phyloP scores from a whole-genome alignment of 768 basidiomycete genomes.

The Fomitopsis serialis region DNA sequence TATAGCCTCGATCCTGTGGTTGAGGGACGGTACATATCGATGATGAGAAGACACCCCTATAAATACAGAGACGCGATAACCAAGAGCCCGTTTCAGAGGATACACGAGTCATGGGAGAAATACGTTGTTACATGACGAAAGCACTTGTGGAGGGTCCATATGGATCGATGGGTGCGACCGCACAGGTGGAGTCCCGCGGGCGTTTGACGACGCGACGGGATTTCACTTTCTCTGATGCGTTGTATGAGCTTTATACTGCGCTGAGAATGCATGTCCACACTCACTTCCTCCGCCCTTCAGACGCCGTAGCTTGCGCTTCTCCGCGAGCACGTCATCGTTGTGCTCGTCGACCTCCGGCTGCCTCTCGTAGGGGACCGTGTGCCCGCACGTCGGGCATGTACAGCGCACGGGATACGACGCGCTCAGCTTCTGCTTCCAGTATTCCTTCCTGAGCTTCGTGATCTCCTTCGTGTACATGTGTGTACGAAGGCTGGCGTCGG shows the following conservation, averaged over 20 bases:
- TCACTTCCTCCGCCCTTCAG: not conserved
- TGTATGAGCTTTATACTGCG: not conserved
- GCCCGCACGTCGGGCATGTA: constrained; percentile 6
- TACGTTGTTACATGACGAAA: not conserved
- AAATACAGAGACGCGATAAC: too few species aligned
- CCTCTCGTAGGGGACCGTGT: not conserved
- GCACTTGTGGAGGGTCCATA: constrained; percentile 6
- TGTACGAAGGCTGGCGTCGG: not conserved
- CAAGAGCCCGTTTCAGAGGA: too few species aligned
- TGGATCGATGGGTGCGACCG: not conserved
- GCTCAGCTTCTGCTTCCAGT: constrained; percentile 4
- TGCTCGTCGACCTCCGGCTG: not conserved
- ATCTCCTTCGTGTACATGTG: constrained; percentile 4
- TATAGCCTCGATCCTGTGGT: too few species aligned
- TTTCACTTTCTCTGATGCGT: not conserved
- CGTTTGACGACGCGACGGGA: not conserved
- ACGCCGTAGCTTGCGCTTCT: not conserved
- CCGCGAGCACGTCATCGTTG: not conserved
- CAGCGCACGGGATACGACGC: not conserved
- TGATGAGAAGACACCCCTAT: too few species aligned
- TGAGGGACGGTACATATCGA: too few species aligned
- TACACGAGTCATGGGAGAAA: too few species aligned
- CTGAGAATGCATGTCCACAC: not conserved
- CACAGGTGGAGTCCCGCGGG: not conserved
- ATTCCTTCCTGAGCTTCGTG: constrained; percentile 2